These are phyloP conservation scores for Penicillium arizonense DNA, from an alignment of 495 filamentous ascomycete genomes.

Conservation along the genomic window DNA sequence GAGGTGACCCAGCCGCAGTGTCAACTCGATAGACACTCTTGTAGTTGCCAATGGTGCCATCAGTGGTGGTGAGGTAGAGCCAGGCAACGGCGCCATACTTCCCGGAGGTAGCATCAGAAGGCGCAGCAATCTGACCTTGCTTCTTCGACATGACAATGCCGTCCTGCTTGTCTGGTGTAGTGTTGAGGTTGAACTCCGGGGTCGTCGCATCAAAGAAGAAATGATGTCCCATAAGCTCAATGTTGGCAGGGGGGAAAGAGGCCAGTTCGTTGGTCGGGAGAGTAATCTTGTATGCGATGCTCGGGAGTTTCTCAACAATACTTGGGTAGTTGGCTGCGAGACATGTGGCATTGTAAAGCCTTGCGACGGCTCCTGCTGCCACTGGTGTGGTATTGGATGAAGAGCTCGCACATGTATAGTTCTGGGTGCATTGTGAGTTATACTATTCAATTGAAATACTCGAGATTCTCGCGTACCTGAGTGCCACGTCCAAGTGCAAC, in stretches of 20 bases:
- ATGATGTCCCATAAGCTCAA: conserved; percentile 72
- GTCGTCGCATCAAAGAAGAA: conserved; percentile 65
- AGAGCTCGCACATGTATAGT: conserved; percentile 77
- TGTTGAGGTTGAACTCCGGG: conserved; percentile 78
- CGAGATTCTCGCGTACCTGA: conserved; percentile 35
- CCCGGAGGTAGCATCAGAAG: conserved; percentile 52
- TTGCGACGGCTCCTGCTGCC: conserved; percentile 73
- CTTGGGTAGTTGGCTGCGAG: conserved; percentile 64
- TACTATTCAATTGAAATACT: background rate
- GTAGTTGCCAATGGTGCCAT: conserved; percentile 57
- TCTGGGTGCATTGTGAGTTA: conserved; percentile 44
- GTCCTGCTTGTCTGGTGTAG: conserved; percentile 48
- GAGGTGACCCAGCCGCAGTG: conserved; percentile 79
- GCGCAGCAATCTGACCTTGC: conserved; percentile 54
- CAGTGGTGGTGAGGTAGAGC: conserved; percentile 48
- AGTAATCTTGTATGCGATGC: conserved; percentile 36
- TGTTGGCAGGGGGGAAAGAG: conserved; percentile 48
- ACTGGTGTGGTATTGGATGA: conserved; percentile 57
- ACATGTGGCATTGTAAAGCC: conserved; percentile 86
- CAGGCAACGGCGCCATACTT: conserved; percentile 61
- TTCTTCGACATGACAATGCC: conserved; percentile 64
- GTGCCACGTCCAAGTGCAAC: conserved; percentile 85
- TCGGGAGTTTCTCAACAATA: conserved; percentile 53
- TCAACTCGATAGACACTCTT: conserved; percentile 82
- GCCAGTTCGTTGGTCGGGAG: conserved; percentile 35